Conservation (phyloP, 2,329 filamentous ascomycete species). For the Colletotrichum ledebouriae region DNA sequence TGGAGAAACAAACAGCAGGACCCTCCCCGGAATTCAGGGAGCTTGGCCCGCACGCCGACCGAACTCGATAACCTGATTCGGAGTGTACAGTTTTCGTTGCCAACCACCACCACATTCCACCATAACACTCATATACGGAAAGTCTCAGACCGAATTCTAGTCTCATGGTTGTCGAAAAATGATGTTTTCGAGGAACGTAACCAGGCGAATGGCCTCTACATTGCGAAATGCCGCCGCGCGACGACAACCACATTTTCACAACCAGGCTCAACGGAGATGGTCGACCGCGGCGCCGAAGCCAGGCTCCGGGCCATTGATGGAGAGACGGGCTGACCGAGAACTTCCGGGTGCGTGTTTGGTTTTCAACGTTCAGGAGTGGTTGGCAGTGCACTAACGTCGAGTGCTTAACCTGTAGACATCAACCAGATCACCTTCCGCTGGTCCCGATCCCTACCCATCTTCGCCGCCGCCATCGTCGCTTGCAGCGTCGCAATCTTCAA, state of each 20-base stretch:
- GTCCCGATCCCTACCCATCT: conserved; percentile 83
- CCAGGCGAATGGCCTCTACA: conserved; percentile 36
- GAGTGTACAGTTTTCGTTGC: conserved; percentile 29
- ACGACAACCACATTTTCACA: conserved; percentile 24
- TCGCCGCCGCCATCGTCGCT: conserved; percentile 77
- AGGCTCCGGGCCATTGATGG: conserved; percentile 74
- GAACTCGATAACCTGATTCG: conserved; percentile 37
- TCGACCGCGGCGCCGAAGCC: conserved; percentile 68
- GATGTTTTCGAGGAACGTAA: conserved; percentile 37
- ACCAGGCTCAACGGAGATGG: conserved; percentile 57
- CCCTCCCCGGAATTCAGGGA: conserved; percentile 22
- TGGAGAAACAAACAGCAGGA: background rate
- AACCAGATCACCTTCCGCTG: conserved; percentile 68
- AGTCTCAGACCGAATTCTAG: background rate
- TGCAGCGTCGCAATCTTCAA: conserved; percentile 95
- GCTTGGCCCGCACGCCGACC: conserved; percentile 34
- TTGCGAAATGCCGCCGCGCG: conserved; percentile 25
- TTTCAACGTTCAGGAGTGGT: too few species aligned
- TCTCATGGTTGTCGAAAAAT: background rate
- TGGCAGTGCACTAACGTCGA: background rate
- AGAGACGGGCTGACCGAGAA: conserved; percentile 74
- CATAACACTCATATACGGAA: conserved; percentile 7
- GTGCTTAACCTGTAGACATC: conserved; percentile 52
- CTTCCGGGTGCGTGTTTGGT: conserved; percentile 66
- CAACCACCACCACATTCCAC: background rate